Conservation (phyloP, 495 filamentous ascomycete species). For the Neurospora terricola region DNA sequence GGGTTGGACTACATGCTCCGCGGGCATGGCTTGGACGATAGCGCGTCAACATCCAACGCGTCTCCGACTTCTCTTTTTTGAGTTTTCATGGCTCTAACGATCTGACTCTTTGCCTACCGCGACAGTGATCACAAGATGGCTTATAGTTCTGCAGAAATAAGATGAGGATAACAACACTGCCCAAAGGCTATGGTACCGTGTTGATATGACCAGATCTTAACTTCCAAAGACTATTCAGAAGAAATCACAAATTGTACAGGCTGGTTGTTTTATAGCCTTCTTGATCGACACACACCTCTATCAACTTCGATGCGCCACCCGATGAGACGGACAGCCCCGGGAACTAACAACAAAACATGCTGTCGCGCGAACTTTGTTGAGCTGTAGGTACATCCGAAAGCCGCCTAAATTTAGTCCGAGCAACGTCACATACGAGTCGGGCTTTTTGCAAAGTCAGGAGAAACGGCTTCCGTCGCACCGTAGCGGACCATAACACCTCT, state of each 20-base stretch:
- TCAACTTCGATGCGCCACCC: neutral
- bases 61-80: neutral
- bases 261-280: neutral
- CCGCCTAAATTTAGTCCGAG: conserved; percentile 21
- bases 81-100: neutral
- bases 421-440: conserved; percentile 18
- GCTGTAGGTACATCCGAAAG: conserved; percentile 6
- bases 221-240: neutral
- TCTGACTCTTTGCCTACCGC: neutral
- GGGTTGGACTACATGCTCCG: neutral
- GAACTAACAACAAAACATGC: neutral
- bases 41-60: neutral
- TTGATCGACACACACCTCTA: conserved; percentile 9
- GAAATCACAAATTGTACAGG: neutral
- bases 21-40: neutral
- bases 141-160: conserved; percentile 3
- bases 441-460: conserved; percentile 3
- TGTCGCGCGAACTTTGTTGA: conserved; percentile 8
- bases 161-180: neutral
- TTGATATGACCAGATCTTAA: neutral
- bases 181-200: neutral
- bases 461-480: neutral
- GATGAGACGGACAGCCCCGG: neutral
- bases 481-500: neutral
- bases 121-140: neutral